These are phyloP conservation scores for grape (Vitis vinifera) DNA, from an alignment of 164 flowering plant species.

Conservation along the genomic window ASM3070453v1 NC_081816.1:1817501-1818000, in stretches of 20 bases:
- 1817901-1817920: background rate
- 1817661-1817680: conserved; percentile 45
- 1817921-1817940: background rate
- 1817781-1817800: background rate
- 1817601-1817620: background rate
- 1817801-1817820: background rate
- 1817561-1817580: background rate
- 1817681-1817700: conserved; percentile 82
- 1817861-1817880: background rate
- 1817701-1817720: conserved; percentile 78
- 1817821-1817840: background rate
- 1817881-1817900: background rate
- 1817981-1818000: no score
- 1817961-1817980: no score
- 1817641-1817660: background rate
- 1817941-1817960: no score
- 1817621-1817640: no score
- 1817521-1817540: no score
- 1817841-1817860: background rate
- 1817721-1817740: conserved; percentile 75
- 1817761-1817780: conserved; percentile 52
- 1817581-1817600: background rate
- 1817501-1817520: no score
- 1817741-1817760: conserved; percentile 75
- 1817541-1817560: background rate